Evolutionary conservation across 805 yeast species (phyloP).

Genomic region (Candida lessepsii): DNA sequence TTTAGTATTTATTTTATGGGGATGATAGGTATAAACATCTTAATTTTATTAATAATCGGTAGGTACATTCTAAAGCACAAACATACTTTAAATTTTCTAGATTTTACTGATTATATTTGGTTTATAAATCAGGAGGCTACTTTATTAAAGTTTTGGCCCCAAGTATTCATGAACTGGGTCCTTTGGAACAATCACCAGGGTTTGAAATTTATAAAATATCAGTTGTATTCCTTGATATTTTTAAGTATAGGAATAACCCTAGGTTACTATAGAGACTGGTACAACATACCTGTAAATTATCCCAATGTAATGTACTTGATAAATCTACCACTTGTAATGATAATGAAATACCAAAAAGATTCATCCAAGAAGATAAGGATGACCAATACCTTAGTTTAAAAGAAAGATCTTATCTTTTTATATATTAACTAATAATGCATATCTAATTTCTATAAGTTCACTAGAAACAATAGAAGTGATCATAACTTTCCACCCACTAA

Average conservation of each 20-base stretch:
- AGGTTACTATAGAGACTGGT: constrained; percentile 15
- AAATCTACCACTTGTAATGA: constrained; percentile 8
- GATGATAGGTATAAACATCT: neutral
- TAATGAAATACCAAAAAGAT: constrained; percentile 10
- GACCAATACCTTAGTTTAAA: neutral
- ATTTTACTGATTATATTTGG: constrained; percentile 44
- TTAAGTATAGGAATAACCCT: neutral
- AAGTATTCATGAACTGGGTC: constrained; percentile 35
- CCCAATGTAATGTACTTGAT: constrained; percentile 7
- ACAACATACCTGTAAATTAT: constrained; percentile 21
- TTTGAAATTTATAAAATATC: constrained; percentile 6
- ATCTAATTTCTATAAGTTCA: constrained; percentile 5
- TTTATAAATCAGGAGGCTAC: constrained; percentile 23
- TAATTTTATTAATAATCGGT: neutral
- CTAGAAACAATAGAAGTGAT: neutral
- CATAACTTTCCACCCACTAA: constrained; percentile 55
- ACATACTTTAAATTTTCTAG: constrained; percentile 25
- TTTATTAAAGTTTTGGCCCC: constrained; percentile 37
- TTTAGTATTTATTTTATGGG: constrained; percentile 6
- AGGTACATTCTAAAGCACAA: constrained; percentile 10
- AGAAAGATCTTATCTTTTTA: neutral
- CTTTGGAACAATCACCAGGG: neutral
- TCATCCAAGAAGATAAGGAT: neutral
- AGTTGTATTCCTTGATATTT: constrained; percentile 8
- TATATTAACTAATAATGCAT: constrained; percentile 4